phyloP scores from a whole-genome alignment of 169 alveolate species.

The Plasmodium reichenowi region DNA sequence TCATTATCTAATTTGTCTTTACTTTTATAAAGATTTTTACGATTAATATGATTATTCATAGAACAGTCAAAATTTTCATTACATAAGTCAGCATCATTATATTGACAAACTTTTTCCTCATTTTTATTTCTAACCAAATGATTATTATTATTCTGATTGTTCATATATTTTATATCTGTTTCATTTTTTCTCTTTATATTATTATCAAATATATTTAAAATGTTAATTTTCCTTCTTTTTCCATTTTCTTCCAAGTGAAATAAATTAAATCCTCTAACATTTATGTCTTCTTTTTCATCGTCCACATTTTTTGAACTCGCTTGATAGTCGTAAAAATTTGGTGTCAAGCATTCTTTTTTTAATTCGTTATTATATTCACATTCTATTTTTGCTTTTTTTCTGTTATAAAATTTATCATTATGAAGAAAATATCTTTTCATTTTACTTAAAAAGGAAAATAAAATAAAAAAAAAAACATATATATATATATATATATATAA shows the following conservation, averaged over 20 bases:
- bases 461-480: slow-evolving; percentile 11
- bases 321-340: slow-evolving; percentile 31
- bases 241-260: slow-evolving; percentile 56
- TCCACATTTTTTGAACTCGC: neutral
- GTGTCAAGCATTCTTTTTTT: slow-evolving; percentile 15
- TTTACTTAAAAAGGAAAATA: slow-evolving; percentile 22
- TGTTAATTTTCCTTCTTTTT: slow-evolving; percentile 49
- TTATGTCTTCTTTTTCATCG: slow-evolving; percentile 18
- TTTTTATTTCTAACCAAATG: neutral
- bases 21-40: neutral
- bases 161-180: neutral
- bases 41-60: neutral
- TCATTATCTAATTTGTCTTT: neutral
- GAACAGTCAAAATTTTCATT: neutral
- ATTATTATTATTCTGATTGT: neutral
- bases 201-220: slow-evolving; percentile 17
- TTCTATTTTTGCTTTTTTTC: slow-evolving; percentile 54
- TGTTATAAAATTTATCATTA: slow-evolving; percentile 14
- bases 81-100: neutral
- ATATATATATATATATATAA: neutral
- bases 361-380: slow-evolving; percentile 41
- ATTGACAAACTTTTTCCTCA: neutral
- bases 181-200: neutral
- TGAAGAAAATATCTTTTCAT: slow-evolving; percentile 59
- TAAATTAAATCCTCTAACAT: slow-evolving; percentile 19